A percentile compares a stretch with the other conserved stretches of the same genome.
These are phyloP conservation scores for Pyrenophora graminea DNA, from an alignment of 2,329 filamentous ascomycete genomes.

Conservation along the genomic window DNA sequence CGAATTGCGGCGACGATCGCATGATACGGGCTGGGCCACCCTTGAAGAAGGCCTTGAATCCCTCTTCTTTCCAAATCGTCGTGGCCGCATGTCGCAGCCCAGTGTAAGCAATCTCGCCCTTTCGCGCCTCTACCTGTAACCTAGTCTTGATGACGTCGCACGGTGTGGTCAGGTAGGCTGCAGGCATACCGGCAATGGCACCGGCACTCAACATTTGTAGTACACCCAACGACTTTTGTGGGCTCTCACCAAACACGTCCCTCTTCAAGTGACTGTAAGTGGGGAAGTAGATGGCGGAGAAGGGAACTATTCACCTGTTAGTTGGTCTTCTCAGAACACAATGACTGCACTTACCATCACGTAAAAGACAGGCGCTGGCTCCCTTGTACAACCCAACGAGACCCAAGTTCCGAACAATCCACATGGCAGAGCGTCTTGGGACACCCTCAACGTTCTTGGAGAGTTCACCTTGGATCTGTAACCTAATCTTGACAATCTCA, in stretches of 20 bases:
- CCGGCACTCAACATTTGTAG: conserved; percentile 90
- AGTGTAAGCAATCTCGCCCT: conserved; percentile 88
- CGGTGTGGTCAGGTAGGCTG: conserved; percentile 86
- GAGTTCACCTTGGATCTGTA: conserved; percentile 96
- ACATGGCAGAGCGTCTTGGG: conserved; percentile 90
- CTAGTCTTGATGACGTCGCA: conserved; percentile 99
- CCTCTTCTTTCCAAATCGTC: conserved; percentile 87
- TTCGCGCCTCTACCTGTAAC: conserved; percentile 94
- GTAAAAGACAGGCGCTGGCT: conserved; percentile 88
- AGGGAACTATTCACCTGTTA: conserved; percentile 66
- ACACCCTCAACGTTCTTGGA: conserved; percentile 82
- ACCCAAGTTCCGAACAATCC: conserved; percentile 96
- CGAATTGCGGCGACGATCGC: conserved; percentile 94
- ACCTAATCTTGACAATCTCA: conserved; percentile 98
- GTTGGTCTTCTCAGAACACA: not conserved
- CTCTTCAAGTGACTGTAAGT: conserved; percentile 93
- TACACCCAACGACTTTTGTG: conserved; percentile 84
- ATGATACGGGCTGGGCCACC: conserved; percentile 93
- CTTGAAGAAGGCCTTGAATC: conserved; percentile 97
- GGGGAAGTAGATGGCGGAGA: conserved; percentile 99
- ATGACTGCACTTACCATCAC: conserved; percentile 60
- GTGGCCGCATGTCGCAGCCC: conserved; percentile 82
- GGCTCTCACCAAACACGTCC: conserved; percentile 89
- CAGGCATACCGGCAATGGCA: conserved; percentile 71
- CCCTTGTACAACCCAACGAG: conserved; percentile 96